These are phyloP conservation scores for Forsythia suspensa DNA, from an alignment of 257 asterid genomes.

Conservation along the genomic window DNA sequence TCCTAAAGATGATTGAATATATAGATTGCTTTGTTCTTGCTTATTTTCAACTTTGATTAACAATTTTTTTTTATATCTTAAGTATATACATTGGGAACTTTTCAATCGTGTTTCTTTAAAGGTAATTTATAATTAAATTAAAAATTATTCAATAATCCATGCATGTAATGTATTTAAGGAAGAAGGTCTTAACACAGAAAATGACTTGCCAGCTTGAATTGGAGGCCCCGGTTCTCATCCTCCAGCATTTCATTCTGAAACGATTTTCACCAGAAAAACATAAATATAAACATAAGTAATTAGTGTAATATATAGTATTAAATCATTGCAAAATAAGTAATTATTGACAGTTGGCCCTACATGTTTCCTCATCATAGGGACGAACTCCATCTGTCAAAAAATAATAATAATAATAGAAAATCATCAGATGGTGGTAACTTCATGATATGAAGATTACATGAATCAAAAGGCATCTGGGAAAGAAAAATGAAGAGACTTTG, in stretches of 20 bases:
- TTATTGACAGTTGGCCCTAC: slow-evolving; percentile 24
- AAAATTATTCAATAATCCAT: too few species aligned
- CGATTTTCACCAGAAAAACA: background rate
- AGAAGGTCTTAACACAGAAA: background rate
- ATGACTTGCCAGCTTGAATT: slow-evolving; percentile 54
- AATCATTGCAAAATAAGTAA: background rate
- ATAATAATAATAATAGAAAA: background rate
- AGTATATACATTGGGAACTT: too few species aligned
- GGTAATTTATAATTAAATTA: too few species aligned
- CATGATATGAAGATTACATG: background rate
- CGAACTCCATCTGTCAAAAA: slow-evolving; percentile 51
- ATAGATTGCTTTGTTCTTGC: too few species aligned
- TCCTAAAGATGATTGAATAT: too few species aligned
- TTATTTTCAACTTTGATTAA: too few species aligned
- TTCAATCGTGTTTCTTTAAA: too few species aligned
- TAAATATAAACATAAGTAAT: slow-evolving; percentile 2
- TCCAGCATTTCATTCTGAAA: slow-evolving; percentile 58
- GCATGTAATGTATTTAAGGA: too few species aligned
- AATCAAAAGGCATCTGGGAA: background rate
- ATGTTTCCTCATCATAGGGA: slow-evolving; percentile 57
- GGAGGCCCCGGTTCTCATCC: slow-evolving; percentile 60
- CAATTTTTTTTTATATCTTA: too few species aligned
- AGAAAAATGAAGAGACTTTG: slow-evolving; percentile 23
- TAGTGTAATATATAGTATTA: background rate
- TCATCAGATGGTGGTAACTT: background rate